Evolutionary conservation across 371 early-diverging fungal species (phyloP).

Genomic region (Rhizopus sp.): DNA sequence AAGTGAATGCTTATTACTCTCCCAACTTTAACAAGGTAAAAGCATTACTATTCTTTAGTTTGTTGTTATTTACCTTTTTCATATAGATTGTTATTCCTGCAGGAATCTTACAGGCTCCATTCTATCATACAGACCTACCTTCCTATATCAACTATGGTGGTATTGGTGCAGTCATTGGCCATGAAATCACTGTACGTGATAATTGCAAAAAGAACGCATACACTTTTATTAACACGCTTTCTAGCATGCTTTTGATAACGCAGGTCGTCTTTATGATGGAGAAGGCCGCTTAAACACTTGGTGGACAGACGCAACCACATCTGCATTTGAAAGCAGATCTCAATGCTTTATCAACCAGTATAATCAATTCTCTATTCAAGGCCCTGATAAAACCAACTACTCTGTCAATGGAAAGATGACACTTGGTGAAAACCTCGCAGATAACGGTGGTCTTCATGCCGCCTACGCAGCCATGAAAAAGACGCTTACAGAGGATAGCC

Average conservation of each 20-base stretch:
- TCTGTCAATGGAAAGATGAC: constrained; percentile 62
- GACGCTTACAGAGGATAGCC: constrained; percentile 16
- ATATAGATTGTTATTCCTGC: constrained; percentile 59
- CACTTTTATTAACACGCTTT: too few relatives aligned
- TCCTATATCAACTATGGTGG: constrained; percentile 62
- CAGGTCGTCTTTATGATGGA: constrained; percentile 59
- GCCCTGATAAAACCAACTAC: constrained; percentile 21
- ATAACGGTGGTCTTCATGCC: constrained; percentile 68
- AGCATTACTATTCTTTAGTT: not conserved
- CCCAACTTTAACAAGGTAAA: constrained; percentile 45
- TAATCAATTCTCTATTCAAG: constrained; percentile 41
- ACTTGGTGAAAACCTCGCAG: constrained; percentile 74
- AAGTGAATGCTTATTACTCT: constrained; percentile 67
- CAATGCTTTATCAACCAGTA: constrained; percentile 73
- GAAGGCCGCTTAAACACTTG: constrained; percentile 52
- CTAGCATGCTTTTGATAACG: constrained; percentile 51
- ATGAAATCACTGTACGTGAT: constrained; percentile 58
- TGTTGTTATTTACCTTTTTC: constrained; percentile 3
- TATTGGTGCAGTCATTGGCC: constrained; percentile 62
- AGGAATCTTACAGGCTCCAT: constrained; percentile 58
- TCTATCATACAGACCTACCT: constrained; percentile 42
- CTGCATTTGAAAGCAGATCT: constrained; percentile 51
- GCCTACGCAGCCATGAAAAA: constrained; percentile 30
- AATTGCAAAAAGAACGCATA: not conserved
- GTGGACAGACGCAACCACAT: constrained; percentile 62